Base-by-base conservation (phyloP, 2,329 filamentous ascomycete species). In the Coniochaeta ligniaria region DNA sequence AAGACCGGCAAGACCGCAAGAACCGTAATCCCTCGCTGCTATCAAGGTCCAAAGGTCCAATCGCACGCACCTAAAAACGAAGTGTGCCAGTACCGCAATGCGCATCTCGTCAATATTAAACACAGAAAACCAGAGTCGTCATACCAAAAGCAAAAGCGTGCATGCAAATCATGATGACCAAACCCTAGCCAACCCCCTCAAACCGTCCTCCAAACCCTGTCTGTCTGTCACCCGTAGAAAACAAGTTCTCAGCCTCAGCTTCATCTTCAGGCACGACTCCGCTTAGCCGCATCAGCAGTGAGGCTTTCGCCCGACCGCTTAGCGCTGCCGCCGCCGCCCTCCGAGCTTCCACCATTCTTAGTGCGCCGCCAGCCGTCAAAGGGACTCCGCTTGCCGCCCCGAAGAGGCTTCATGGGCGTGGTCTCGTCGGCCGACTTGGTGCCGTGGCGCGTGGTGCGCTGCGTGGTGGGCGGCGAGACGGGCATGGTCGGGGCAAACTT, bases 331-430 rank as follows among this genome's bases (percentile, higher is more conserved):
- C 70, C 66, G 62, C 72, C 72, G 35, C 70, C 66, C n/a, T 71
- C 61, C 2, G 47, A 69, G 66, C n/a, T n/a, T n/a, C n/a, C n/a
- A n/a, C 73, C 69, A 66, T 73, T 76, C 78, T 91, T 91, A 66
- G 83, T 84, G 61, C 87, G 84, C 64, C 78, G 82, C 88, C 88
- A 92, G 43, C 79, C 79, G 66, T 89, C 86, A 66, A 91, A 91
- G 2, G 84, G 85, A 66, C 82, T 86, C 61, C 75, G 76, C 64
- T 72, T 68, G 62, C 66, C 62, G 62, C 75, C 69, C 52, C 68
- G 67, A 61, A 70, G 70, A 62, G 66, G 61, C 65, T 77, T 81
- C 63, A 76, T 66, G 0, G 81, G 77, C 9, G 77, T 77, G 12
- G 70, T 64, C 14, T 75, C 74, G 3, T 75, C 74, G 33, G 70